Conservation (phyloP, 345 rosid genomes). For the Raphanus raphanistrum region DNA sequence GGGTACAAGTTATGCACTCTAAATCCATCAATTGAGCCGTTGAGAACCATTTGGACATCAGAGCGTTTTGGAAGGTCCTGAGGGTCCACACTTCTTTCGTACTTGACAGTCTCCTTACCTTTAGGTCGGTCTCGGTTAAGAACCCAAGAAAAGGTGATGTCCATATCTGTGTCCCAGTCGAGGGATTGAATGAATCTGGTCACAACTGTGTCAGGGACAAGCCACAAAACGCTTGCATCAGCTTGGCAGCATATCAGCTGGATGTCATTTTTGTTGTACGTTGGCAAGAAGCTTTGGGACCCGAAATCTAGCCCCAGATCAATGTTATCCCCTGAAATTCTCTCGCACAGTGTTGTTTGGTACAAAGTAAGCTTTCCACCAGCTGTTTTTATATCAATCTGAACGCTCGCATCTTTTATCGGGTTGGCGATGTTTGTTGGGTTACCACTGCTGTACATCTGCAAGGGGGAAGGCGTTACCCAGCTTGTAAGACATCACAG, state of each 20-base stretch:
- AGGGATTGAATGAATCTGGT: slow-evolving; percentile 69
- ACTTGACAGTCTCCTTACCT: slow-evolving; percentile 89
- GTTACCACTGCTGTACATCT: slow-evolving; percentile 99
- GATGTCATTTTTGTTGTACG: slow-evolving; percentile 53
- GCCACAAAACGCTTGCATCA: slow-evolving; percentile 86
- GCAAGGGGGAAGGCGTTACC: slow-evolving; percentile 31
- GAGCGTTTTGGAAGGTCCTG: slow-evolving; percentile 68
- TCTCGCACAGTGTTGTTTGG: slow-evolving; percentile 89
- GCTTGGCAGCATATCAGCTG: slow-evolving; percentile 82
- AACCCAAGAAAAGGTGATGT: slow-evolving; percentile 70
- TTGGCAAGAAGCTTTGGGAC: slow-evolving; percentile 65
- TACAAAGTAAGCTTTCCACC: slow-evolving; percentile 88
- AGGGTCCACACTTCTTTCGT: slow-evolving; percentile 53
- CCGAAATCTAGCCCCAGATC: slow-evolving; percentile 57
- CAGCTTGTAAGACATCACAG: slow-evolving; percentile 17
- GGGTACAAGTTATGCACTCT: slow-evolving; percentile 80
- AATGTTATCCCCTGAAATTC: slow-evolving; percentile 67
- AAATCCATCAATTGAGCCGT: slow-evolving; percentile 79
- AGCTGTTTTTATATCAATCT: slow-evolving; percentile 67
- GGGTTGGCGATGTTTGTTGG: slow-evolving; percentile 97
- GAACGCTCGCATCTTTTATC: slow-evolving; percentile 86
- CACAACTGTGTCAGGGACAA: slow-evolving; percentile 82
- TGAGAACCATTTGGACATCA: slow-evolving; percentile 78
- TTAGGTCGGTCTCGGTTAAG: slow-evolving; percentile 86
- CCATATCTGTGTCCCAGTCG: slow-evolving; percentile 71